Percentiles rank a stretch among this genome's conserved stretches.
These are phyloP conservation scores for Taiozyma onychis DNA, from an alignment of 1,139 yeast species.

Conservation along the genomic window DNA sequence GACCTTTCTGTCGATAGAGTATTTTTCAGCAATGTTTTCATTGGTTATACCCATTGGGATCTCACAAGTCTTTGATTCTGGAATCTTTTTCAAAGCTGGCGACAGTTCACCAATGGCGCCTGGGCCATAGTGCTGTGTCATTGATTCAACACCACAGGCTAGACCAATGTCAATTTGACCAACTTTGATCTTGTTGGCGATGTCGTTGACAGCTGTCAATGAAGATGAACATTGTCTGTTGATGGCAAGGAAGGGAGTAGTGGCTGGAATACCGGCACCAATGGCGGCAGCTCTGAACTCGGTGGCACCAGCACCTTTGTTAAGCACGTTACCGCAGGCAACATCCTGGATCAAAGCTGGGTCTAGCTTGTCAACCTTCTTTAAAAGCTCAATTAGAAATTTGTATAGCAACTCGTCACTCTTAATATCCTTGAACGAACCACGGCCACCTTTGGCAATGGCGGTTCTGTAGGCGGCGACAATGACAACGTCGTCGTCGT, in stretches of 20 bases:
- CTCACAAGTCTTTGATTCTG: conserved; percentile 55
- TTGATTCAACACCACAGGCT: conserved; percentile 90
- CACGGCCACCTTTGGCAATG: conserved; percentile 79
- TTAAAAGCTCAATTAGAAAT: conserved; percentile 57
- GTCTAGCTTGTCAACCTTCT: conserved; percentile 45
- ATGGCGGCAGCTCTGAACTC: conserved; percentile 85
- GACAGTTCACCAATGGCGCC: conserved; percentile 62
- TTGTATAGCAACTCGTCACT: conserved; percentile 68
- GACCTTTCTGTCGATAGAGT: conserved; percentile 54
- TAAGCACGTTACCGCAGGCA: conserved; percentile 83
- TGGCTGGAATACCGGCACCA: conserved; percentile 66
- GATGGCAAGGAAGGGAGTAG: conserved; percentile 72
- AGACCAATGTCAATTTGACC: conserved; percentile 92
- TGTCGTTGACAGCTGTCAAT: conserved; percentile 80
- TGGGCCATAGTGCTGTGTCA: conserved; percentile 82
- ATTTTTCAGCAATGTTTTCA: conserved; percentile 68
- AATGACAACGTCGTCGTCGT: conserved; percentile 82
- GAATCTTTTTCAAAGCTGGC: conserved; percentile 35
- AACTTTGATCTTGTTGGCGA: conserved; percentile 78
- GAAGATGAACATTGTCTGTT: conserved; percentile 97
- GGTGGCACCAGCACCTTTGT: conserved; percentile 87
- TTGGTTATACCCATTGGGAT: conserved; percentile 92
- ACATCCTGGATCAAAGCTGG: conserved; percentile 71
- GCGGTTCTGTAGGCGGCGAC: conserved; percentile 90
- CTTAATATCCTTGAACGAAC: conserved; percentile 69